These are phyloP conservation scores for Fusarium praegraminearum DNA, from an alignment of 2,329 filamentous ascomycete genomes.

Conservation along the genomic window DNA sequence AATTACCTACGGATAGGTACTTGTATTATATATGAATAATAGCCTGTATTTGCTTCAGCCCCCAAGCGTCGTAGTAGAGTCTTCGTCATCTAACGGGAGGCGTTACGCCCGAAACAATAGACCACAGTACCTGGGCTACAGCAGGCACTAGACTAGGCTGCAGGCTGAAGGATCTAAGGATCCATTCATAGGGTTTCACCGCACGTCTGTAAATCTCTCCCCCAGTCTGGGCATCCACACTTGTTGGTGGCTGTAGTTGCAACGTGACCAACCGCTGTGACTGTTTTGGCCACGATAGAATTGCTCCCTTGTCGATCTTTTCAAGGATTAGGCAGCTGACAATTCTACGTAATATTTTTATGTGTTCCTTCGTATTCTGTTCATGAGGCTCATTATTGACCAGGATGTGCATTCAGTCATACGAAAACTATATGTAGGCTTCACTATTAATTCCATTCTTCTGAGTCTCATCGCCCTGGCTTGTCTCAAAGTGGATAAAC, in stretches of 20 bases:
- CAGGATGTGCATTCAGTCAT: neutral
- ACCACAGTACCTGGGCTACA: neutral
- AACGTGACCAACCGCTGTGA: constrained; percentile 30
- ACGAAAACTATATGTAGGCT: neutral
- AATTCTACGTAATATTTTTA: neutral
- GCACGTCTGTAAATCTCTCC: constrained; percentile 12
- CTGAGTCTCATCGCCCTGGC: neutral
- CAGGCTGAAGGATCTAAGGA: neutral
- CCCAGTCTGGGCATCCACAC: constrained; percentile 13
- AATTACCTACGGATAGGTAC: neutral
- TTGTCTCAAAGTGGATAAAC: constrained; percentile 4
- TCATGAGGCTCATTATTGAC: neutral
- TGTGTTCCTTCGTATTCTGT: neutral
- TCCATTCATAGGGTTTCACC: constrained; percentile 13
- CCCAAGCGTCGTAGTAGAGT: neutral
- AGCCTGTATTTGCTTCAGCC: neutral
- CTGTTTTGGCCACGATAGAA: constrained; percentile 12
- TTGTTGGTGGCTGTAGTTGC: constrained; percentile 15
- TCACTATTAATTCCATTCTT: neutral
- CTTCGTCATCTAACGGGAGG: constrained; percentile 8
- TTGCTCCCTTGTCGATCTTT: neutral
- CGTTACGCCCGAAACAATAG: constrained; percentile 13
- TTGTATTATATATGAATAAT: neutral
- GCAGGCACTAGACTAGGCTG: neutral
- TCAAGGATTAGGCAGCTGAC: constrained; percentile 5